Conservation (phyloP, 208 protist species). For the Trypanosoma vivax region DNA sequence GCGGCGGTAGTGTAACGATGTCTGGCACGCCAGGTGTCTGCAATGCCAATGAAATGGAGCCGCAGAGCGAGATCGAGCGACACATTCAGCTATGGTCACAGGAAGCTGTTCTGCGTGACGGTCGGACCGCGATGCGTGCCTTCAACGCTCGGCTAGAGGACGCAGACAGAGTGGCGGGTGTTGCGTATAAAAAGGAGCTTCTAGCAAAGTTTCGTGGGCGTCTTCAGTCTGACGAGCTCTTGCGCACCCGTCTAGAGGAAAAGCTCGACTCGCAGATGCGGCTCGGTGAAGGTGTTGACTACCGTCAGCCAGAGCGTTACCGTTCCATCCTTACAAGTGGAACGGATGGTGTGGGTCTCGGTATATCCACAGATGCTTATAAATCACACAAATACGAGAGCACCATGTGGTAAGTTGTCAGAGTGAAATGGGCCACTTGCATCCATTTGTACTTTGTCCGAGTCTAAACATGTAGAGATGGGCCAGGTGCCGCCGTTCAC, state of each 20-base stretch:
- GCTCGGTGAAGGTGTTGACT: slow-evolving; percentile 44
- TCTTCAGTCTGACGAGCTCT: slow-evolving; percentile 22
- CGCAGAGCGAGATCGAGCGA: slow-evolving; percentile 7
- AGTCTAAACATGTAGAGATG: slow-evolving; percentile 1
- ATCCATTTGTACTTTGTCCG: slow-evolving; percentile 7
- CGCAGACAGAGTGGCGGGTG: slow-evolving; percentile 33
- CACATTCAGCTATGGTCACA: slow-evolving; percentile 32
- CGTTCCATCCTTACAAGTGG: slow-evolving; percentile 31
- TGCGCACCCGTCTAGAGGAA: slow-evolving; percentile 28
- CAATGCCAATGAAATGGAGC: background rate
- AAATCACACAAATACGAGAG: slow-evolving; percentile 44
- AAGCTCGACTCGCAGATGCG: slow-evolving; percentile 28
- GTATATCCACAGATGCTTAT: slow-evolving; percentile 67
- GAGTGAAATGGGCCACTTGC: slow-evolving; percentile 1
- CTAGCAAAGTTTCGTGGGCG: slow-evolving; percentile 51
- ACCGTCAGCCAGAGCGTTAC: slow-evolving; percentile 43
- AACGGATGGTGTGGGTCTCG: slow-evolving; percentile 69
- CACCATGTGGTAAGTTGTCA: slow-evolving; percentile 20
- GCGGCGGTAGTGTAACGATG: slow-evolving; percentile 5
- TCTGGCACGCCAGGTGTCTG: background rate
- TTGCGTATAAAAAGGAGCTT: slow-evolving; percentile 38
- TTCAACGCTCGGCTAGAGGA: slow-evolving; percentile 31
- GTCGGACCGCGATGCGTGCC: slow-evolving; percentile 34
- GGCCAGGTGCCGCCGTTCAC: too few species aligned
- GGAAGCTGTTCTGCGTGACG: slow-evolving; percentile 37